Conservation (phyloP, 768 basidiomycete genomes). For the Boletus sensibilis region DNA sequence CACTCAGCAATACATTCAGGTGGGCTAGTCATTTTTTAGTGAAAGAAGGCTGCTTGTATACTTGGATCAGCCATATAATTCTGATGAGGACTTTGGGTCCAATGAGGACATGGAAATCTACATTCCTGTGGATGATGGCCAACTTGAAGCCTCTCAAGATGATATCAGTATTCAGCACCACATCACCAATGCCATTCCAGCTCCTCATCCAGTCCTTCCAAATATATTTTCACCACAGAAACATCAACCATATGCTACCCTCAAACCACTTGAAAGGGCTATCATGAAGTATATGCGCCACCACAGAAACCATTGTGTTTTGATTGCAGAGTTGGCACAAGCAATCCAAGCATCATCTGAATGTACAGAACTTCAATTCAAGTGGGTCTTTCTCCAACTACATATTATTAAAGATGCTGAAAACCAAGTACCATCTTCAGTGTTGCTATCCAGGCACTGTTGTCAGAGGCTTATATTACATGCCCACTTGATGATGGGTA, state of each 20-base stretch:
- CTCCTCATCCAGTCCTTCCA: constrained; percentile 6
- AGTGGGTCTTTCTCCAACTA: constrained; percentile 13
- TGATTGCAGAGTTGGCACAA: constrained; percentile 15
- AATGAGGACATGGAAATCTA: neutral
- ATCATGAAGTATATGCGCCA: constrained; percentile 21
- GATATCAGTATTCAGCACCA: neutral
- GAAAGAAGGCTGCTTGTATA: neutral
- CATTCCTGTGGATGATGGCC: neutral
- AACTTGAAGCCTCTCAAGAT: neutral
- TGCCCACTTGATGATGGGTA: constrained; percentile 30
- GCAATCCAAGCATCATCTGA: constrained; percentile 6
- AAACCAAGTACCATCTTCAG: constrained; percentile 2
- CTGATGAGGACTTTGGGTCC: neutral
- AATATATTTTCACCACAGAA: constrained; percentile 23
- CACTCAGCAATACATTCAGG: constrained; percentile 8
- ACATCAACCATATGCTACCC: constrained; percentile 17
- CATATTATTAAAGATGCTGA: neutral
- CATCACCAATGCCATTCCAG: neutral
- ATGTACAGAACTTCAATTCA: constrained; percentile 23
- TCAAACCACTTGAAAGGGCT: constrained; percentile 16
- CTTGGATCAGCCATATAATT: constrained; percentile 6
- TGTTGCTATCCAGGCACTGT: constrained; percentile 18
- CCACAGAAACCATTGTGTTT: constrained; percentile 1
- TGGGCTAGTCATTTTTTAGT: neutral
- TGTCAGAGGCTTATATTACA: constrained; percentile 32